Conservation (phyloP, 2,329 filamentous ascomycete species). For the Colletotrichum abscissum region DNA sequence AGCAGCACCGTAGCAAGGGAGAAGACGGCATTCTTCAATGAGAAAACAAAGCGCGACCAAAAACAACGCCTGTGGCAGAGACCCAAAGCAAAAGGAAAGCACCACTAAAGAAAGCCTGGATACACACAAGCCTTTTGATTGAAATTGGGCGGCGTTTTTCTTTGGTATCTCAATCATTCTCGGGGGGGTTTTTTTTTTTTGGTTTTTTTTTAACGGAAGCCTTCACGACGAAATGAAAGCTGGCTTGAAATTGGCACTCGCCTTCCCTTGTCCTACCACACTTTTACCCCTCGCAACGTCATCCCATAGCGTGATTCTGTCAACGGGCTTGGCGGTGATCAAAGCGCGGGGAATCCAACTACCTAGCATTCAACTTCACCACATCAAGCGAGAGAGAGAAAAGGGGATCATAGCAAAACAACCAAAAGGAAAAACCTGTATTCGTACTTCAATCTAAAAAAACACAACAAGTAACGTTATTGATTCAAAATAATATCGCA, state of each 20-base stretch:
- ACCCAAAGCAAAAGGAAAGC: too few species aligned
- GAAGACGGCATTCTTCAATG: slow-evolving; percentile 41
- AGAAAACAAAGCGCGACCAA: neutral
- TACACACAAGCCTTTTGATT: neutral
- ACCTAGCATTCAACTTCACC: neutral
- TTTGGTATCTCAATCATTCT: neutral
- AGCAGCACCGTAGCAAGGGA: slow-evolving; percentile 61
- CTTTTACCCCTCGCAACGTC: neutral
- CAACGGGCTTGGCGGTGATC: slow-evolving; percentile 16
- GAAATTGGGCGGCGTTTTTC: neutral
- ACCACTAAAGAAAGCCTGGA: neutral
- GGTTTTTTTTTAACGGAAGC: neutral
- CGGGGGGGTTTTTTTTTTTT: neutral
- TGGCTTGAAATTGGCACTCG: neutral
- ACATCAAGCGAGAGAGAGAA: neutral
- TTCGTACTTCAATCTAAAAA: slow-evolving; percentile 23
- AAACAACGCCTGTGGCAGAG: neutral
- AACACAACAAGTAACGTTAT: neutral
- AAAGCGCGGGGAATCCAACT: neutral
- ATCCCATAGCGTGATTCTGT: slow-evolving; percentile 7
- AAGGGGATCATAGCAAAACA: neutral
- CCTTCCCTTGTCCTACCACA: neutral
- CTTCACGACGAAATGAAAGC: neutral
- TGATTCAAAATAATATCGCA: slow-evolving; percentile 13
- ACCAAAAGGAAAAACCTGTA: neutral